These are phyloP conservation scores for Fallopia convolvulus DNA, from an alignment of 148 eudicot genomes.

Conservation along the genomic window DNA sequence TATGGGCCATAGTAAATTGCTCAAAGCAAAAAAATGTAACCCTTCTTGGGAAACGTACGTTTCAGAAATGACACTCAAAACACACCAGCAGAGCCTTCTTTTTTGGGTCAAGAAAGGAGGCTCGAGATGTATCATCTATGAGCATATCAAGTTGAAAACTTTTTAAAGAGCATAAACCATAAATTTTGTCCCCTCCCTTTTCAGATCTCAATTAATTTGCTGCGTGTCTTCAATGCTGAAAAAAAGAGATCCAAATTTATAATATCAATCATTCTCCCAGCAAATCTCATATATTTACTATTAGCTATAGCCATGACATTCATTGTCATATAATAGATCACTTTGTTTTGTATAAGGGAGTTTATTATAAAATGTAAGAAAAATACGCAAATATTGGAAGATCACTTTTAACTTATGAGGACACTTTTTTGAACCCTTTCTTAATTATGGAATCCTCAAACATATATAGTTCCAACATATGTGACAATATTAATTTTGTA, in stretches of 20 bases:
- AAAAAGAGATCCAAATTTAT: too few relatives aligned
- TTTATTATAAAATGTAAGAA: neutral
- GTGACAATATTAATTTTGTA: neutral
- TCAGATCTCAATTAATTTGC: neutral
- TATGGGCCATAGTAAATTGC: neutral
- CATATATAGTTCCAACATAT: neutral
- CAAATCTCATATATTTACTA: neutral
- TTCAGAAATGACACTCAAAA: neutral
- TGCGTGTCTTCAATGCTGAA: neutral
- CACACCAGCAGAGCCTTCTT: neutral
- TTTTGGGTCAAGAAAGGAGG: constrained; percentile 7
- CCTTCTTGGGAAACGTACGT: neutral
- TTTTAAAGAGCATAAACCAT: neutral
- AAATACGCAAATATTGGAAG: neutral
- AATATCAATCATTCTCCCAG: too few relatives aligned
- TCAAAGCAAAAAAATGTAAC: neutral
- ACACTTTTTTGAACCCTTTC: too few relatives aligned
- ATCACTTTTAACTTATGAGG: neutral
- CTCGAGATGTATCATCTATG: neutral
- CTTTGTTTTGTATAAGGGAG: neutral
- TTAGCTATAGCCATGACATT: neutral
- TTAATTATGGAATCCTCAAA: too few relatives aligned
- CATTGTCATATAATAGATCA: neutral
- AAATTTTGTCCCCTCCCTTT: neutral
- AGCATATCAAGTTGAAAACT: neutral